A percentile compares a stretch with the other conserved stretches of the same genome.
Evolutionary conservation across 1,284 basidiomycete species (phyloP).

Genomic region (Gomphus bonarii): DNA sequence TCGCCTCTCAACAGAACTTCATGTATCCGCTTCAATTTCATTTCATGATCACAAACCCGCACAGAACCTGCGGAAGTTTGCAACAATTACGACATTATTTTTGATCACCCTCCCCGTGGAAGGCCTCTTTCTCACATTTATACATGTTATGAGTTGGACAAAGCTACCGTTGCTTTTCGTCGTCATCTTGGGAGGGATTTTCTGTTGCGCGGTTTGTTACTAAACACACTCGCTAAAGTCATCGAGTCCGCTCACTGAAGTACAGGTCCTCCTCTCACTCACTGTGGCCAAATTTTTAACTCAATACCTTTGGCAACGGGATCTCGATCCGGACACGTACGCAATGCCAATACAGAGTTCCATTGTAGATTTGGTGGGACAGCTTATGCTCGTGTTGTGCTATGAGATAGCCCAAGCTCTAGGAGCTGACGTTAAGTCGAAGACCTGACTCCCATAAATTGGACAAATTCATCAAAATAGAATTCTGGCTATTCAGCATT

Average conservation of each 20-base stretch:
- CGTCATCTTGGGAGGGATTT: conserved; percentile 54
- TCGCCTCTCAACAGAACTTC: conserved; percentile 78
- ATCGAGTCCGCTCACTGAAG: not conserved
- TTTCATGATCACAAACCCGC: not conserved
- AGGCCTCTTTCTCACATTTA: conserved; percentile 59
- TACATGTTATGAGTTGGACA: conserved; percentile 67
- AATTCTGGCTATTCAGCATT: not conserved
- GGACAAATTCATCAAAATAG: no score
- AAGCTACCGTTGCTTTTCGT: conserved; percentile 59
- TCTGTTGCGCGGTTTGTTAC: conserved; percentile 69
- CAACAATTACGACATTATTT: conserved; percentile 57
- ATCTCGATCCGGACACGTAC: conserved; percentile 89
- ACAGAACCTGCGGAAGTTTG: conserved; percentile 11
- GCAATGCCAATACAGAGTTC: conserved; percentile 88
- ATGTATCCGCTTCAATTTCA: conserved; percentile 36
- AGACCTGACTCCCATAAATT: not conserved
- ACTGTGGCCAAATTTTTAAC: conserved; percentile 60
- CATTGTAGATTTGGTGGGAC: conserved; percentile 85
- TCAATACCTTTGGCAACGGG: conserved; percentile 69
- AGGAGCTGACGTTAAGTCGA: conserved; percentile 22
- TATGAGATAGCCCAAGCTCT: conserved; percentile 50
- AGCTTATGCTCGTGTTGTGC: conserved; percentile 69
- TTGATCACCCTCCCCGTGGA: conserved; percentile 70
- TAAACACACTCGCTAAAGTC: conserved; percentile 12
- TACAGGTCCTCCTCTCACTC: conserved; percentile 63